phyloP scores from a whole-genome alignment of 2,329 filamentous ascomycete genomes.

The Dendryphion nanum region DNA sequence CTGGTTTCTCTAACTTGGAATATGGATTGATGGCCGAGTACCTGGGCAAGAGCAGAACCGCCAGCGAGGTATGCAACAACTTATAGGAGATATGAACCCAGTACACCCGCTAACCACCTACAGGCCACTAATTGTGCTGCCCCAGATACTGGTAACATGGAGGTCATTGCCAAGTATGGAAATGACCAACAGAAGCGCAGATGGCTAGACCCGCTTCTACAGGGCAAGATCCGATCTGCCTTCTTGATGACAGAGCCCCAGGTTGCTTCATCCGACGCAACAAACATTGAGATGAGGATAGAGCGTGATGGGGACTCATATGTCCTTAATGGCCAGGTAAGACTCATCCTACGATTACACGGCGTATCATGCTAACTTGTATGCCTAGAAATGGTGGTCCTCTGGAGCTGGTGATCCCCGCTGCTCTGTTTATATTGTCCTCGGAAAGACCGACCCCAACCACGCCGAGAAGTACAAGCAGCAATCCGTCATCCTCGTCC shows the following conservation, averaged over 20 bases:
- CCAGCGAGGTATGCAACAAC: conserved; percentile 39
- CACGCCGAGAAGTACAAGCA: conserved; percentile 80
- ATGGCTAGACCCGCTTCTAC: conserved; percentile 79
- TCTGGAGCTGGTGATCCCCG: conserved; percentile 90
- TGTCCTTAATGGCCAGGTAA: conserved; percentile 80
- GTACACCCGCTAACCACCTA: conserved; percentile 5
- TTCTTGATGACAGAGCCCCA: conserved; percentile 95
- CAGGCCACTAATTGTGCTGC: conserved; percentile 81
- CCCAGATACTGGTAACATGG: conserved; percentile 94
- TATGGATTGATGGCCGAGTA: conserved; percentile 98
- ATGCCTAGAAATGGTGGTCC: conserved; percentile 97
- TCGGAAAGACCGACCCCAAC: conserved; percentile 83
- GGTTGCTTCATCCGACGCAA: conserved; percentile 85
- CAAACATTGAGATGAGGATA: conserved; percentile 86
- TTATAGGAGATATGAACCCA: background rate
- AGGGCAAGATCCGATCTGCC: conserved; percentile 81
- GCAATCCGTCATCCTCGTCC: conserved; percentile 90
- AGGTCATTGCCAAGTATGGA: conserved; percentile 88
- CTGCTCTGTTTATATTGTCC: conserved; percentile 92
- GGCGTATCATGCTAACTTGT: background rate
- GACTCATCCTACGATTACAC: conserved; percentile 16
- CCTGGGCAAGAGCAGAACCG: conserved; percentile 79
- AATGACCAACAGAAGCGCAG: conserved; percentile 78
- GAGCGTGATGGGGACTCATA: conserved; percentile 81
- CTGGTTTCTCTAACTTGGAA: conserved; percentile 92